Evolutionary conservation across 805 yeast species (phyloP), one percentile per base, ranked within the genome.

Genomic region (Starmerella cellae): DNA sequence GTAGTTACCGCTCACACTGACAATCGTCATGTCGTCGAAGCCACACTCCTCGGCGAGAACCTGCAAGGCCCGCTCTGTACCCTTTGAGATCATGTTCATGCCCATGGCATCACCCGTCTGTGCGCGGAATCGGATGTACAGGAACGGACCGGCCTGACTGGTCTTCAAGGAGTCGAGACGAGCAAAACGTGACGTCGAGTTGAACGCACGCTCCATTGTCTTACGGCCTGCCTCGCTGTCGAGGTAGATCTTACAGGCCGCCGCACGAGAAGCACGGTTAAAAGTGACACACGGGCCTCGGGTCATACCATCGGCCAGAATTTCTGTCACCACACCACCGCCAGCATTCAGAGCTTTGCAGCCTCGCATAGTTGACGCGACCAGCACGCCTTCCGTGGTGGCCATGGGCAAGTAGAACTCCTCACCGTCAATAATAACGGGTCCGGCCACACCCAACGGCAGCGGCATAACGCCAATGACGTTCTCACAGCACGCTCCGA

Each of bases 51-150:
- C 82, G 34, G 73, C 75, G 95, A 91, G 84, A 60, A 72, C 75
- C 48, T 77, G 77, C 57, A 91, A 72, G 1, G 95, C 75, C 60
- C 68, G 71, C 60, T 91, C 99, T 36, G 85, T 95, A 62, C 98
- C 99, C 65, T 91, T 91, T 23, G 97, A 88, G 48, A 91, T 91
- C 99, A 91, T 91, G 62, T 91, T 91, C 99, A 91, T 91, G 51
- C 99, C 99, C 99, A 91, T 91, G 17, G 99, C 99, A 68, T 91
- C 99, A 63, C 99, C 99, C 17, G 99, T 91, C 31, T 95, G 85
- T n/a, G 99, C 93, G 60, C 87, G 77, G 69, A 91, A 91, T 58
- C 99, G 77, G 54, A 91, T 79, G 57, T 74, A 91, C 55, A 91
- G 69, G 53, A 81, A 69, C 38, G 80, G 80, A 24, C 99, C 98